Base-by-base conservation (phyloP, 2,329 filamentous ascomycete species). In the Colletotrichum abscissum region DNA sequence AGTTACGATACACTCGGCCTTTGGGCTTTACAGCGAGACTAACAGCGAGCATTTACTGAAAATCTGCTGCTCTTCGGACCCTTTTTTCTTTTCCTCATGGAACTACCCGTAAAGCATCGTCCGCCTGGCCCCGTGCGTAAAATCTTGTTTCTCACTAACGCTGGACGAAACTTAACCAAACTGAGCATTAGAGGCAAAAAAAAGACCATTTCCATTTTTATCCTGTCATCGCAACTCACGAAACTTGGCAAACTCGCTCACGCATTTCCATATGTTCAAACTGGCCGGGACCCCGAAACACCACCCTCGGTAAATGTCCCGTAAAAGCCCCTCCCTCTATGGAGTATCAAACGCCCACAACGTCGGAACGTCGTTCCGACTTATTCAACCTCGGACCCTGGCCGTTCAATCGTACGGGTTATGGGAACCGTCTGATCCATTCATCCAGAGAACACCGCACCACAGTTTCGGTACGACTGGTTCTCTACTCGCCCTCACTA, bases 11-110 rank as follows among this genome's bases (percentile, higher is more conserved):
- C 22, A 24, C 58, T 52, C 24, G 30, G 1, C 3, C 28, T 49
- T 5, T 16, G 16, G 19, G 4, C 16, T 49, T 65, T 56, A 22
- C 19, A 65, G 63, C 63, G 63, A 65, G 24, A 65, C 63, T 65
- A 30, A 56, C 52, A 57, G 63, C 52, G 63, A 65, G 52, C 5
- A 22, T 56, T 16, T 11, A n/a, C 38, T 42, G 28, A 11, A 24
- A 24, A 35, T 33, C 59, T 49, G 56, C 56, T 12, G 14, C 38
- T 16, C 14, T 42, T 42, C 12, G 38, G 38, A 14, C 38, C 14
- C 38, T 42, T 42, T 42, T 46, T 8, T 49, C 19, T 49, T 49
- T 2, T n/a, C 4, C 3, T 1, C 19, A 49, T n/a, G 42, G 42
- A 49, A 49, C 38, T 42, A 42, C 16, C 38, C 38, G 38, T 49